Evolutionary conservation across 2,329 filamentous ascomycete species (phyloP).

Genomic region (Colletotrichum caudatum): DNA sequence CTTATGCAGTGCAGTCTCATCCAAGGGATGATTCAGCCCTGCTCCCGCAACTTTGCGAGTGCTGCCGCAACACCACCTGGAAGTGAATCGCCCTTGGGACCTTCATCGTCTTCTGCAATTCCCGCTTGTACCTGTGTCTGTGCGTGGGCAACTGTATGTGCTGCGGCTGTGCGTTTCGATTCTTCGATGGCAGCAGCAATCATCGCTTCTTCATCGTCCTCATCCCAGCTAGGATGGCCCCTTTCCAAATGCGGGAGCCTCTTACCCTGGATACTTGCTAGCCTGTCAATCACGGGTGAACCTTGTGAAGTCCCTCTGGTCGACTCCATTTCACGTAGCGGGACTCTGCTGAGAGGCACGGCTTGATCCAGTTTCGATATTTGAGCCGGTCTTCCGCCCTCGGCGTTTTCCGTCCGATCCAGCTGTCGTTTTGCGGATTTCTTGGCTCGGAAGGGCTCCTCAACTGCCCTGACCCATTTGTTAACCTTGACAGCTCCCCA

Average conservation of each 20-base stretch:
- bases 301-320: slow-evolving; percentile 42
- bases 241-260: slow-evolving; percentile 52
- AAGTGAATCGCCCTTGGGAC: slow-evolving; percentile 57
- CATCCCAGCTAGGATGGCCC: slow-evolving; percentile 55
- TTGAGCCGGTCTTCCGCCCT: slow-evolving; percentile 45
- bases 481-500: slow-evolving; percentile 97
- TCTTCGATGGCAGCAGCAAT: slow-evolving; percentile 61
- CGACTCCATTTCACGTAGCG: slow-evolving; percentile 55
- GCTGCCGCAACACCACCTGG: slow-evolving; percentile 71
- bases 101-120: slow-evolving; percentile 34
- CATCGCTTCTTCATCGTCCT: slow-evolving; percentile 63
- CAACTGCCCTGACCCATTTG: slow-evolving; percentile 83
- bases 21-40: slow-evolving; percentile 46
- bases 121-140: slow-evolving; percentile 40
- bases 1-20: neutral
- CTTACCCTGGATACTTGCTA: slow-evolving; percentile 32
- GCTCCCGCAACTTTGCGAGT: slow-evolving; percentile 68
- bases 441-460: slow-evolving; percentile 85
- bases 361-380: slow-evolving; percentile 53
- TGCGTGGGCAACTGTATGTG: slow-evolving; percentile 44
- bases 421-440: slow-evolving; percentile 69
- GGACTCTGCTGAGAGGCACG: slow-evolving; percentile 55
- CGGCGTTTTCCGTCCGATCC: slow-evolving; percentile 44
- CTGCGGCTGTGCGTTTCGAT: slow-evolving; percentile 55
- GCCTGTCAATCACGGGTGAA: slow-evolving; percentile 42